Evolutionary conservation across 257 asterid genomes (phyloP).

Genomic region (Plantago elongata): DNA sequence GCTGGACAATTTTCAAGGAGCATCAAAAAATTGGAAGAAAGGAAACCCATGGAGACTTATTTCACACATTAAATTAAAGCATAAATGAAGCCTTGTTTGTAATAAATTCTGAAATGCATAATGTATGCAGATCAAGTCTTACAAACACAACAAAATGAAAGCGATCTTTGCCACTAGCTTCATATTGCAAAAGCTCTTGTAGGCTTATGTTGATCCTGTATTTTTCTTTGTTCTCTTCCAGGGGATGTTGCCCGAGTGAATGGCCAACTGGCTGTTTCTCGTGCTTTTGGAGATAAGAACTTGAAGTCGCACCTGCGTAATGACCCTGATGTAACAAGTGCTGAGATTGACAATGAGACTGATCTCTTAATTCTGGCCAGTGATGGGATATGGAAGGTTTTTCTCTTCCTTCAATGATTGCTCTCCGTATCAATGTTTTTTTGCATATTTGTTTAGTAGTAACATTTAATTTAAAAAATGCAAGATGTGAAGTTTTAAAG

Average conservation of each 20-base stretch:
- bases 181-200: too few relatives aligned
- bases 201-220: too few relatives aligned
- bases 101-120: too few relatives aligned
- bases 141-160: too few relatives aligned
- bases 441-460: neutral
- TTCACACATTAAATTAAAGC: too few relatives aligned
- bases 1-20: neutral
- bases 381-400: slow-evolving; percentile 93
- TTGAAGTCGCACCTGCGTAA: slow-evolving; percentile 70
- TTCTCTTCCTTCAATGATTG: slow-evolving; percentile 2
- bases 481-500: too few relatives aligned
- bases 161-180: too few relatives aligned
- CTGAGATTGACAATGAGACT: slow-evolving; percentile 48
- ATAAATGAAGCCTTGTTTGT: too few relatives aligned
- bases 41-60: neutral
- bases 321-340: slow-evolving; percentile 65
- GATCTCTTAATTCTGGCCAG: slow-evolving; percentile 88
- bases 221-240: slow-evolving; percentile 24
- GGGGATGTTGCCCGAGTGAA: slow-evolving; percentile 92
- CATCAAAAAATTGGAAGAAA: slow-evolving; percentile 1
- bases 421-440: neutral
- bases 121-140: too few relatives aligned
- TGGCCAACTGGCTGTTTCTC: slow-evolving; percentile 88
- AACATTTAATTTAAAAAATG: too few relatives aligned
- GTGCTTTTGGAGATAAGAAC: slow-evolving; percentile 93